Base-by-base conservation (phyloP, 495 filamentous ascomycete genomes). In the Sordaria brevicollis region DNA sequence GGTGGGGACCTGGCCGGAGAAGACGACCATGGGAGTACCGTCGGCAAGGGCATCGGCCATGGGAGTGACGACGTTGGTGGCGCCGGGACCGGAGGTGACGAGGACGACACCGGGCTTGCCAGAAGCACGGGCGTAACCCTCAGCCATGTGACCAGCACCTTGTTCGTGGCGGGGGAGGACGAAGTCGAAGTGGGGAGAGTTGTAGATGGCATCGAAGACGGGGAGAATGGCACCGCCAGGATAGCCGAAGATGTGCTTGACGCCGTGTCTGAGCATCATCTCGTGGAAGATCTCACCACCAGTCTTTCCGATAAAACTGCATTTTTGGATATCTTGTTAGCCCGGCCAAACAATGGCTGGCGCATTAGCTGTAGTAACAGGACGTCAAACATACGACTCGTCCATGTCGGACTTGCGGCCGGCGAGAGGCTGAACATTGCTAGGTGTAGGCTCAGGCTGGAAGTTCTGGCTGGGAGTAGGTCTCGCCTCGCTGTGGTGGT, bases 261-360 rank as follows among this genome's bases (percentile, higher is more conserved):
- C 96, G 71, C 84, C 88, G 71, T 94, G 93, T 76, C 95, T 84
- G 43, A 93, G 86, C 93, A 99, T 97, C 95, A 99, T 98, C 81
- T 99, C 94, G 76, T 99, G 93, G 84, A 99, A 97, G 71, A 99
- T 98, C 78, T 97, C 90, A 76, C 95, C 95, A 79, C 96, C 96
- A 66, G 86, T 96, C 84, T 93, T 92, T 36, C 96, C 96, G 77
- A 98, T 92, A 83, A 99, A 97, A 67, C 92, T 92, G 71, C 74
- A 75, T 54, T 65, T n/a, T 19, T 70, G 65, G 72, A 70, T 33
- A 9, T n/a, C 3, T 37, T 71, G 75, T 79, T 68, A 81, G 78
- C 71, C 67, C 74, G 66, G 69, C 70, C 70, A 43, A 38, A n/a
- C n/a, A n/a, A 71, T 65, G 62, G 57, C 65, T 66, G 66, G 68